Percentiles rank a stretch among this genome's conserved stretches.
phyloP scores from a whole-genome alignment of 495 filamentous ascomycete genomes.

The Penicillium longicatenatum region DNA sequence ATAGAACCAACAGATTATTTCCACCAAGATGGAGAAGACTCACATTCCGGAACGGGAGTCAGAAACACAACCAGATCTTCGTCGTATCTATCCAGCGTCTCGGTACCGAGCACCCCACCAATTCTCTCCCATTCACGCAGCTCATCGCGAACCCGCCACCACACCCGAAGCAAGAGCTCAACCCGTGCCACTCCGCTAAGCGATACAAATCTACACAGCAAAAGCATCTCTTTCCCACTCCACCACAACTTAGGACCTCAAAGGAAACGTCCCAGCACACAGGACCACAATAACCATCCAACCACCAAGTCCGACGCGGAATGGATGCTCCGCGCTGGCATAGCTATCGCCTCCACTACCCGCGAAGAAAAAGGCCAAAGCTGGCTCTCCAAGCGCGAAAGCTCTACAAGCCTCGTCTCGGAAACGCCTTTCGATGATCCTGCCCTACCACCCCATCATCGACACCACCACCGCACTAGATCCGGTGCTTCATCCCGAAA shows the following conservation, averaged over 20 bases:
- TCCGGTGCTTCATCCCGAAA: slow-evolving; percentile 24
- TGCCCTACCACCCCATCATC: slow-evolving; percentile 6
- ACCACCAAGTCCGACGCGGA: slow-evolving; percentile 53
- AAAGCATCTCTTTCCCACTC: slow-evolving; percentile 24
- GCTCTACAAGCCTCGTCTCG: slow-evolving; percentile 66
- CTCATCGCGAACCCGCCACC: slow-evolving; percentile 43
- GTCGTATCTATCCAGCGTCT: slow-evolving; percentile 47
- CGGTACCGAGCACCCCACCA: slow-evolving; percentile 47
- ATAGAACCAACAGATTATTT: slow-evolving; percentile 36
- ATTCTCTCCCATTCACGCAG: slow-evolving; percentile 53
- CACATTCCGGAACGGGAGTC: slow-evolving; percentile 1
- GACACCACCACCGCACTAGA: slow-evolving; percentile 30
- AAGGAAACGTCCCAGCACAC: slow-evolving; percentile 16
- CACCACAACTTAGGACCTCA: slow-evolving; percentile 25
- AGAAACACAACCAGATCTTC: slow-evolving; percentile 33
- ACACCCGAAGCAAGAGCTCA: slow-evolving; percentile 41
- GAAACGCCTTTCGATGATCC: slow-evolving; percentile 31
- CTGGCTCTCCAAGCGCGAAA: slow-evolving; percentile 73
- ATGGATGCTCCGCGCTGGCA: slow-evolving; percentile 76
- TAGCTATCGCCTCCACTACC: slow-evolving; percentile 66
- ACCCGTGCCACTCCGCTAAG: slow-evolving; percentile 31
- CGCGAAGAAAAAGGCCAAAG: slow-evolving; percentile 78
- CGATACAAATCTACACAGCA: slow-evolving; percentile 38
- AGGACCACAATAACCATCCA: neutral
- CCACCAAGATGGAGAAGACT: slow-evolving; percentile 20